Percentiles rank a stretch among this genome's conserved stretches.
phyloP scores from a whole-genome alignment of 129 eudicot genomes.

The Flaveria trinervia region DNA sequence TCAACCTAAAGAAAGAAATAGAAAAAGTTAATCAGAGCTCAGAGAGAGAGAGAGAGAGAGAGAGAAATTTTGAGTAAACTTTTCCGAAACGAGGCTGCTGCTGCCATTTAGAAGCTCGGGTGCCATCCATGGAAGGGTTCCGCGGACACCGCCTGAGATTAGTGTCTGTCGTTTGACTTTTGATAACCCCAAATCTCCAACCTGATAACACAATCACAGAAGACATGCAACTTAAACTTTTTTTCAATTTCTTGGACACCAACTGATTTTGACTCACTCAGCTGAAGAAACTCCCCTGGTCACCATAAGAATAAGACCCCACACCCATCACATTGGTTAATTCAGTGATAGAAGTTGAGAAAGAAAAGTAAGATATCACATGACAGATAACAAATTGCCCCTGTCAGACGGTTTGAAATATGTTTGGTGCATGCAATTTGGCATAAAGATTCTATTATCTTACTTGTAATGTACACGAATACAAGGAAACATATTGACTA shows the following conservation, averaged over 20 bases:
- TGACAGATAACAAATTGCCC: background rate
- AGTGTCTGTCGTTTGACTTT: constrained; percentile 93
- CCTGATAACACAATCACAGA: constrained; percentile 41
- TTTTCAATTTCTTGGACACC: background rate
- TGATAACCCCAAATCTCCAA: constrained; percentile 94
- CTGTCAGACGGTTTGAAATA: background rate
- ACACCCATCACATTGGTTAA: constrained; percentile 9
- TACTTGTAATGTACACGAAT: too few species aligned
- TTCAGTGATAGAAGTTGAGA: background rate
- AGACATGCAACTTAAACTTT: background rate
- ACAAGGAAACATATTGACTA: too few species aligned
- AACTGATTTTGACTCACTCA: background rate
- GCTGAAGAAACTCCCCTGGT: background rate
- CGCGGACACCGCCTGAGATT: constrained; percentile 94
- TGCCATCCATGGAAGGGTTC: constrained; percentile 99
- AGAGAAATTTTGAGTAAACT: constrained; percentile 38
- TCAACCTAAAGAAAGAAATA: constrained; percentile 57
- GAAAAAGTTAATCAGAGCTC: background rate
- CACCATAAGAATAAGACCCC: background rate
- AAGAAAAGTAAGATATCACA: constrained; percentile 2
- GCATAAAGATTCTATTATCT: too few species aligned
- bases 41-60: background rate
- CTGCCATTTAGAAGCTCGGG: constrained; percentile 97
- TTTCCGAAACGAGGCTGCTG: constrained; percentile 92
- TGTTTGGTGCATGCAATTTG: background rate